Percentiles rank a stretch among this genome's conserved stretches.
These are phyloP conservation scores for Aaosphaeria pasadenensis DNA, from an alignment of 2,329 filamentous ascomycete species.

Conservation along the genomic window DNA sequence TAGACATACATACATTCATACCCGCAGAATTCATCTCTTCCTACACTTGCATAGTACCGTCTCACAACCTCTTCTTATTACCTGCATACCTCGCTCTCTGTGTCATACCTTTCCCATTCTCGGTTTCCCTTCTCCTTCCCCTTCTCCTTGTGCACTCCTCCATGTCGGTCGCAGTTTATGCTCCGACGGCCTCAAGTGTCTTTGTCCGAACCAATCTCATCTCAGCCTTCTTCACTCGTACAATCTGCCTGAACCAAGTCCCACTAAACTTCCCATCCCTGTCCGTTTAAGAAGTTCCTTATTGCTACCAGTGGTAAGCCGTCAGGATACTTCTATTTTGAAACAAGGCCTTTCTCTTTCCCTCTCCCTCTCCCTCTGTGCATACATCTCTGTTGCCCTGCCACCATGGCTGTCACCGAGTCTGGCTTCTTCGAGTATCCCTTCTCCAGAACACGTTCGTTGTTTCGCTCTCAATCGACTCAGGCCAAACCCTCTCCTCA, in stretches of 20 bases:
- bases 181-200: background rate
- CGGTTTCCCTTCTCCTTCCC: background rate
- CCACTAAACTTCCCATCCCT: background rate
- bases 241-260: background rate
- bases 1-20: no score
- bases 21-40: no score
- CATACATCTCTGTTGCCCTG: background rate
- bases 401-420: slow-evolving; percentile 11
- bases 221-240: slow-evolving; percentile 1
- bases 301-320: background rate
- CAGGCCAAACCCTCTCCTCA: slow-evolving; percentile 3
- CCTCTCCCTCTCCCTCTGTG: background rate
- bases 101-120: background rate
- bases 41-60: no score
- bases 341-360: background rate
- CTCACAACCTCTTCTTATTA: no score
- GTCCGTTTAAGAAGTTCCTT: background rate
- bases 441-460: slow-evolving; percentile 7
- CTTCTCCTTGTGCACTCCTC: background rate
- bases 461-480: slow-evolving; percentile 1
- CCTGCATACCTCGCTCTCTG: no score
- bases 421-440: slow-evolving; percentile 12
- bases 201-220: slow-evolving; percentile 3
- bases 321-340: background rate
- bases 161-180: background rate